Conservation (phyloP, 352 stramenopile genomes). For the Halophytophthora polymorphica region DNA sequence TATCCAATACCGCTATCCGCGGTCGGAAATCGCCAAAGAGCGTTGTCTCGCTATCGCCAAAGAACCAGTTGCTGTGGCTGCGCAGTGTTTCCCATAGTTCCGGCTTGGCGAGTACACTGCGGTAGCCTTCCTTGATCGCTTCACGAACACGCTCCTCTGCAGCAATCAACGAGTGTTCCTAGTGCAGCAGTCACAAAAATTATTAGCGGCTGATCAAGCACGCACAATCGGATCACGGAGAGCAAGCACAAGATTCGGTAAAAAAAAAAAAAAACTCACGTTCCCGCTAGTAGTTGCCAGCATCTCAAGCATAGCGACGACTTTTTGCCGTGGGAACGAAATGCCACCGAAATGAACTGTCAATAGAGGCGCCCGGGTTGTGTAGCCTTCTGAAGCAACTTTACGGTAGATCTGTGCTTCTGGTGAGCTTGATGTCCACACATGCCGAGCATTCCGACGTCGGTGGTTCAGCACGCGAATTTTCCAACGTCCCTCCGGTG, state of each 20-base stretch:
- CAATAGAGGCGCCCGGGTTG: slow-evolving; percentile 6
- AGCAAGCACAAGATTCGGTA: too few relatives aligned
- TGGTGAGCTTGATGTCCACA: not conserved
- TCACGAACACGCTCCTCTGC: slow-evolving; percentile 9
- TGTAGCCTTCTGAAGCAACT: slow-evolving; percentile 12
- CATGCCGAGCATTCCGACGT: not conserved
- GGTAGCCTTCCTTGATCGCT: slow-evolving; percentile 19
- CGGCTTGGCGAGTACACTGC: slow-evolving; percentile 4
- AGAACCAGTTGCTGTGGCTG: slow-evolving; percentile 19
- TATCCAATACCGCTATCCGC: not conserved
- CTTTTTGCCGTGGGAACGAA: slow-evolving; percentile 10
- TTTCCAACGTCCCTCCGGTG: not conserved
- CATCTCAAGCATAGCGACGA: slow-evolving; percentile 16
- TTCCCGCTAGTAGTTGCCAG: not conserved
- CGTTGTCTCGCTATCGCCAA: slow-evolving; percentile 9
- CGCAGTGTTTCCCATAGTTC: slow-evolving; percentile 11
- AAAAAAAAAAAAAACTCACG: slow-evolving; percentile 1
- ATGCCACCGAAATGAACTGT: slow-evolving; percentile 21
- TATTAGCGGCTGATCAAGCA: too few relatives aligned
- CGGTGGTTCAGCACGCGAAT: slow-evolving; percentile 17
- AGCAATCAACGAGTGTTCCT: too few relatives aligned
- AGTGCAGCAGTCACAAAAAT: too few relatives aligned
- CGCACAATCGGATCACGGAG: too few relatives aligned
- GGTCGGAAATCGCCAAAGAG: slow-evolving; percentile 12
- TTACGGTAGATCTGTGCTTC: slow-evolving; percentile 17